Evolutionary conservation across 1,284 basidiomycete genomes (phyloP).

Genomic region (Schizophyllum commune): DNA sequence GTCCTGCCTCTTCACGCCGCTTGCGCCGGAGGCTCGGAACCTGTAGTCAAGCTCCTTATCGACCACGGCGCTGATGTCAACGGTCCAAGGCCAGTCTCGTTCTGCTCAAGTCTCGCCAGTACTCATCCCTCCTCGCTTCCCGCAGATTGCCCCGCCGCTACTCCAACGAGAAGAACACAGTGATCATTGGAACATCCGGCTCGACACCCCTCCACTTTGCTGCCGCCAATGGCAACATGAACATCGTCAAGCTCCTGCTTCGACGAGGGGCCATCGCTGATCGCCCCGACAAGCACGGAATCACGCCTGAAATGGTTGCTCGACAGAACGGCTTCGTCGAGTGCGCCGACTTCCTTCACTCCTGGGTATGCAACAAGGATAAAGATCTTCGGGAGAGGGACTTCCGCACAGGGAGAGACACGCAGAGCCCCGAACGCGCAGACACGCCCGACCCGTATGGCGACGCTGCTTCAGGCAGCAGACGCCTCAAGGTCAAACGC

Average conservation of each 20-base stretch:
- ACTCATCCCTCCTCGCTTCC: conserved; percentile 4
- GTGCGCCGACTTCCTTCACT: conserved; percentile 49
- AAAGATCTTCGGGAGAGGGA: conserved; percentile 44
- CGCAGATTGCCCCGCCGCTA: conserved; percentile 71
- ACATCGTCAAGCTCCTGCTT: conserved; percentile 69
- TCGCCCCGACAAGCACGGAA: conserved; percentile 79
- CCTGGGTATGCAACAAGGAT: conserved; percentile 54
- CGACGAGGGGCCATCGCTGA: conserved; percentile 73
- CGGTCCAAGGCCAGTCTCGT: conserved; percentile 57
- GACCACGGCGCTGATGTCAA: conserved; percentile 92
- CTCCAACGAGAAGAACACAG: conserved; percentile 61
- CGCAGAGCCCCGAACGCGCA: conserved; percentile 14
- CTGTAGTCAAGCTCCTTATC: conserved; percentile 80
- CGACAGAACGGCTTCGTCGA: conserved; percentile 59
- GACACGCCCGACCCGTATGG: conserved; percentile 13
- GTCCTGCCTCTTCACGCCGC: conserved; percentile 90
- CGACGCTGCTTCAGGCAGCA: conserved; percentile 24
- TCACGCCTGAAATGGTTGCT: conserved; percentile 72
- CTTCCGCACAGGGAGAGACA: conserved; percentile 2
- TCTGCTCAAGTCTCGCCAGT: conserved; percentile 8
- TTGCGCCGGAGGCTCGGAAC: conserved; percentile 77
- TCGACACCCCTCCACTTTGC: conserved; percentile 94
- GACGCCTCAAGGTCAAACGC: conserved; percentile 48
- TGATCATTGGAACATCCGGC: conserved; percentile 73
- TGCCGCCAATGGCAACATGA: conserved; percentile 81